Conservation (phyloP, 2,329 filamentous ascomycete species). For the Pestalotiopsis fici region DNA sequence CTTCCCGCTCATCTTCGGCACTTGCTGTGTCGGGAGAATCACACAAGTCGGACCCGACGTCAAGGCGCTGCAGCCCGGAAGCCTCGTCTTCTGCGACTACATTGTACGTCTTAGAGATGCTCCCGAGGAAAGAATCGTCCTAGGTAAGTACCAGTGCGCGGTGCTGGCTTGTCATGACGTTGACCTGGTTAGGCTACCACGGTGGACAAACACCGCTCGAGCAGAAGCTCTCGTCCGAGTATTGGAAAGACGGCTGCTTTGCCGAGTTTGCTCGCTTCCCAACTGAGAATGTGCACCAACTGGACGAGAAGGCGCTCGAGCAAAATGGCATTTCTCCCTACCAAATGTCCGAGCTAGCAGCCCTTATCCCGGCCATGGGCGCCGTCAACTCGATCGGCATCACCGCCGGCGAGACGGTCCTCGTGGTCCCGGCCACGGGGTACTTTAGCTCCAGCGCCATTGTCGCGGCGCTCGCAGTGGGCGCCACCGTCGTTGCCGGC, state of each 20-base stretch:
- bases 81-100: background rate
- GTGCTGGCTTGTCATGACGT: too few species aligned
- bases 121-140: background rate
- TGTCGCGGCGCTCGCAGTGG: background rate
- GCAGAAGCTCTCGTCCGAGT: background rate
- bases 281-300: slow-evolving; percentile 1
- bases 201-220: background rate
- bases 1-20: background rate
- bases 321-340: background rate
- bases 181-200: background rate
- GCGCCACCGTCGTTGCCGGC: background rate
- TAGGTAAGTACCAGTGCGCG: background rate
- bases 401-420: background rate
- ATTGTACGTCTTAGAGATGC: background rate
- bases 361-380: background rate
- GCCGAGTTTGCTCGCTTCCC: slow-evolving; percentile 2
- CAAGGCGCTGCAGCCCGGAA: background rate
- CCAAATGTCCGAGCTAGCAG: background rate
- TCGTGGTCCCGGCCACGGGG: background rate
- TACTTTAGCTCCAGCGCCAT: slow-evolving; percentile 3
- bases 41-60: background rate
- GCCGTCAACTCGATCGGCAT: background rate
- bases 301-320: background rate
- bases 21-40: background rate
- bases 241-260: slow-evolving; percentile 2